Evolutionary conservation across 371 early-diverging fungal genomes (phyloP).

Genomic region (Globomyces sp.): DNA sequence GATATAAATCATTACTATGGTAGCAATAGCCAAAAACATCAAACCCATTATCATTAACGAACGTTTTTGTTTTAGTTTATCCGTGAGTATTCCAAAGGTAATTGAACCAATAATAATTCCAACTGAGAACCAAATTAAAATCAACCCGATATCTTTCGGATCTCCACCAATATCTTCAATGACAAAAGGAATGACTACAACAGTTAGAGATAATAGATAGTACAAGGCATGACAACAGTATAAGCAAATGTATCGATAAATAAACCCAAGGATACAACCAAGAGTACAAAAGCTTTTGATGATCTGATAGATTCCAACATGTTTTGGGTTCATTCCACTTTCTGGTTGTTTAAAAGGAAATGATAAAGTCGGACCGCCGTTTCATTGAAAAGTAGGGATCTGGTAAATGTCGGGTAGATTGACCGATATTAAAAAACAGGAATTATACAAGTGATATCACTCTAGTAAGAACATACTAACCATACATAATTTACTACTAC

Average conservation of each 20-base stretch:
- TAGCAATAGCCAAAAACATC: background rate
- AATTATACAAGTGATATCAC: no score
- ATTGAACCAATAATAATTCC: conserved; percentile 79
- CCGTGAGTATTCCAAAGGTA: conserved; percentile 73
- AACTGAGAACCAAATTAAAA: conserved; percentile 77
- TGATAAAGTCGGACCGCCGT: no score
- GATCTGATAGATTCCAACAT: background rate
- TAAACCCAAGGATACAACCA: conserved; percentile 28
- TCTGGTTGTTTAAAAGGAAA: no score
- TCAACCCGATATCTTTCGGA: conserved; percentile 64
- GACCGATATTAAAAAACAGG: no score
- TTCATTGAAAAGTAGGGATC: no score
- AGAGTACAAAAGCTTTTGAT: conserved; percentile 22
- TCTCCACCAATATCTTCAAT: conserved; percentile 64
- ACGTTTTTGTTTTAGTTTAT: conserved; percentile 27
- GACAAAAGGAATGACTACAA: conserved; percentile 63
- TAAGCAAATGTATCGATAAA: conserved; percentile 71
- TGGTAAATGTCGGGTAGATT: no score
- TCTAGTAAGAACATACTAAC: no score
- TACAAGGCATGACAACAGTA: conserved; percentile 75
- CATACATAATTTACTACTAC: no score
- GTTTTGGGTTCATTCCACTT: no score
- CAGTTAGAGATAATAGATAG: background rate
- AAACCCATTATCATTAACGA: background rate
- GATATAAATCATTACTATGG: background rate